phyloP scores from a whole-genome alignment of 257 asterid genomes.

The Henckelia pumila region DNA sequence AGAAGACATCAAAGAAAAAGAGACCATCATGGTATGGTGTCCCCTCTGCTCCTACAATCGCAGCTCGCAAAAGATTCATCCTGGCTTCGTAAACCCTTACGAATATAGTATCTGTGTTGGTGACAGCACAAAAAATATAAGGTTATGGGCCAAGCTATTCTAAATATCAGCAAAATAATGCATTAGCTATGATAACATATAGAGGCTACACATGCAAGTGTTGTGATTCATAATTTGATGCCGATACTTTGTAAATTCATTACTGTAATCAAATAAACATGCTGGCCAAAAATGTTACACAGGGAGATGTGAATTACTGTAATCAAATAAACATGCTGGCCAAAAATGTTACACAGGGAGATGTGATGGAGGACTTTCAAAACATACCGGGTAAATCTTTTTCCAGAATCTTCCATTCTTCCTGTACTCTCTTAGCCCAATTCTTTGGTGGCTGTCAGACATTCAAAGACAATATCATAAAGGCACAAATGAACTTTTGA shows the following conservation, averaged over 20 bases:
- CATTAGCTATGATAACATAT: not conserved
- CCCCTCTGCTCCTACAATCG: constrained; percentile 90
- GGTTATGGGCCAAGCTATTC: not conserved
- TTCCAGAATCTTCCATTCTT: constrained; percentile 88
- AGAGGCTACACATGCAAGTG: constrained; percentile 9
- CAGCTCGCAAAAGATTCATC: constrained; percentile 95
- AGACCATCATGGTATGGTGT: constrained; percentile 98
- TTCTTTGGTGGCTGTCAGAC: constrained; percentile 56
- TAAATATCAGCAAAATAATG: constrained; percentile 1
- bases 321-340: constrained; percentile 4
- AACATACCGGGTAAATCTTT: constrained; percentile 78
- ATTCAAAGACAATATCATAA: constrained; percentile 13
- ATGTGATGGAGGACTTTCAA: not conserved
- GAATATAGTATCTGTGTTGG: constrained; percentile 60
- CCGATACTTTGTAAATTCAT: not conserved
- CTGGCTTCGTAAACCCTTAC: constrained; percentile 86
- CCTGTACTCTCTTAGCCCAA: constrained; percentile 91
- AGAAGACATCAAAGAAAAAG: constrained; percentile 84
- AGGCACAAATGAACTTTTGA: constrained; percentile 12
- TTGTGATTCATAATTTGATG: not conserved
- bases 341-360: not conserved
- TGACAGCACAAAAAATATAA: constrained; percentile 23
- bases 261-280: constrained; percentile 7
- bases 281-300: not conserved
- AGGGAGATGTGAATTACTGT: constrained; percentile 2